A percentile compares a stretch with the other conserved stretches of the same genome.
Conservation (phyloP, 371 early-diverging fungal species). For the Quaeritorhiza haematococci region DNA sequence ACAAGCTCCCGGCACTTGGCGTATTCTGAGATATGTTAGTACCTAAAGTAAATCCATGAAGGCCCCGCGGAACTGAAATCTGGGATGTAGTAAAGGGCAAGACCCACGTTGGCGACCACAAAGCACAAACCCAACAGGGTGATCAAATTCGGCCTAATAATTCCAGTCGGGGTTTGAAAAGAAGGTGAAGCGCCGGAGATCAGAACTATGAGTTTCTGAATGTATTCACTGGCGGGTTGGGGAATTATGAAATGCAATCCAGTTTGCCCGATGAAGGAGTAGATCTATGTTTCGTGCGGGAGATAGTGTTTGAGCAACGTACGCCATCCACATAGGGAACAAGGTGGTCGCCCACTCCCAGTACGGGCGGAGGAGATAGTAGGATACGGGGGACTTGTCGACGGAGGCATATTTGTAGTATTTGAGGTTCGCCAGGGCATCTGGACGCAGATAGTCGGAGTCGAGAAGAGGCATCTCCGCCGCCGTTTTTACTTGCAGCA, state of each 20-base stretch:
- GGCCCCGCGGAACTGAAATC: constrained; percentile 73
- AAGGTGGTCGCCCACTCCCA: constrained; percentile 83
- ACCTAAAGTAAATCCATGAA: constrained; percentile 80
- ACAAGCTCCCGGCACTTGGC: too few relatives aligned
- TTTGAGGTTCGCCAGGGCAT: too few relatives aligned
- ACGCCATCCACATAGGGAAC: constrained; percentile 92
- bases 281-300: too few relatives aligned
- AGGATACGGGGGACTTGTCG: constrained; percentile 71
- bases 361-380: constrained; percentile 78
- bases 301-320: constrained; percentile 50
- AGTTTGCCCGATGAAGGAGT: too few relatives aligned
- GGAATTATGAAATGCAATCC: too few relatives aligned
- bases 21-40: not conserved
- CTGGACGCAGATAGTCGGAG: too few relatives aligned
- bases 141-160: constrained; percentile 87
- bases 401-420: constrained; percentile 35
- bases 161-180: not conserved
- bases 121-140: constrained; percentile 90
- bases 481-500: too few relatives aligned
- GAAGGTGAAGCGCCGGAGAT: not conserved
- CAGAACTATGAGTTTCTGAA: not conserved
- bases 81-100: constrained; percentile 63
- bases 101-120: constrained; percentile 69
- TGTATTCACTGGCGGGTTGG: not conserved
- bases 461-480: too few relatives aligned